phyloP scores from a whole-genome alignment of 1,284 basidiomycete genomes.

The Anthracocystis setariae region DNA sequence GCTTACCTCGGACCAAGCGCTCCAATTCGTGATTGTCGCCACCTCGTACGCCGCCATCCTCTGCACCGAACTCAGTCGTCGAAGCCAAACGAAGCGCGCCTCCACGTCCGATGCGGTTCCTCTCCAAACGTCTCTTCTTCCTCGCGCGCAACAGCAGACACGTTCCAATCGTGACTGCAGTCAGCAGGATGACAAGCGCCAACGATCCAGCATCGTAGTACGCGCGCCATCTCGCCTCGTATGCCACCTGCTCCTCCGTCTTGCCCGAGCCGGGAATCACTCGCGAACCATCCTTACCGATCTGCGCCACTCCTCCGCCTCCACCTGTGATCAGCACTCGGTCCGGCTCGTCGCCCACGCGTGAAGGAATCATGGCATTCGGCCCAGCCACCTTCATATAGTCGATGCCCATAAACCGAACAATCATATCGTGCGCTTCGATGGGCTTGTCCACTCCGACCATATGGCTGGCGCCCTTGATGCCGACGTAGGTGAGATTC shows the following conservation, averaged over 20 bases:
- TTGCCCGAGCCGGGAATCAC: slow-evolving; percentile 70
- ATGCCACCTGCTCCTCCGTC: slow-evolving; percentile 62
- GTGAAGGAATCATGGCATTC: slow-evolving; percentile 79
- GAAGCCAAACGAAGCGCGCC: slow-evolving; percentile 31
- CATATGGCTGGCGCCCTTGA: slow-evolving; percentile 73
- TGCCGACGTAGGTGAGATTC: slow-evolving; percentile 93
- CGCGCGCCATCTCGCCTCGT: slow-evolving; percentile 61
- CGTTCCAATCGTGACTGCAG: slow-evolving; percentile 76
- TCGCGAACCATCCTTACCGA: slow-evolving; percentile 50
- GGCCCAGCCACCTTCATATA: slow-evolving; percentile 79
- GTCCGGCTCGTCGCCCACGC: slow-evolving; percentile 77
- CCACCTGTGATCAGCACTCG: slow-evolving; percentile 57
- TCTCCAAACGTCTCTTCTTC: slow-evolving; percentile 60
- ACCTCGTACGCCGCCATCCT: slow-evolving; percentile 29
- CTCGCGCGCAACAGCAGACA: slow-evolving; percentile 80
- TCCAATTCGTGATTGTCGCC: slow-evolving; percentile 62
- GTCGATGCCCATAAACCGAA: slow-evolving; percentile 73
- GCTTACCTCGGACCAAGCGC: slow-evolving; percentile 33
- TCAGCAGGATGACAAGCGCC: slow-evolving; percentile 80
- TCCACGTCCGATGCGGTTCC: slow-evolving; percentile 25
- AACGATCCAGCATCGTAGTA: slow-evolving; percentile 82
- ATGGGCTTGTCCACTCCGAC: slow-evolving; percentile 89
- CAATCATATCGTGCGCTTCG: slow-evolving; percentile 95
- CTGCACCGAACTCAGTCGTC: slow-evolving; percentile 22
- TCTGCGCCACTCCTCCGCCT: slow-evolving; percentile 32